These are phyloP conservation scores for Fusarium pseudonygamai DNA, from an alignment of 2,329 filamentous ascomycete genomes.

Conservation along the genomic window DNA sequence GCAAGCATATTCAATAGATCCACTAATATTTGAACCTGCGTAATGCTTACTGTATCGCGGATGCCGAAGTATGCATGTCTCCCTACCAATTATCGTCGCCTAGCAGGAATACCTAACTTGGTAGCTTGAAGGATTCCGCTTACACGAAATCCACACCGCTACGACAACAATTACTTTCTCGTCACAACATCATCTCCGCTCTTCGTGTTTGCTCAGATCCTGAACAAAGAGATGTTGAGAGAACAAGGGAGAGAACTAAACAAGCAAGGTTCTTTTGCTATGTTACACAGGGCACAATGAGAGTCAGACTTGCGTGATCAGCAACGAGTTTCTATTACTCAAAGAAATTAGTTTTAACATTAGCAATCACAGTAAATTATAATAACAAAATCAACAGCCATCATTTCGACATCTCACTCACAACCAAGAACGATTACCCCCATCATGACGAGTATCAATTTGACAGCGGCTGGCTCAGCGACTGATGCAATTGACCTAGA, in stretches of 20 bases:
- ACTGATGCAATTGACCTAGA: neutral
- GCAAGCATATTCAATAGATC: neutral
- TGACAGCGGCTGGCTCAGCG: neutral
- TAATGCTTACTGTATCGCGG: neutral
- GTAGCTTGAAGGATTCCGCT: neutral
- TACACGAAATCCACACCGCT: neutral
- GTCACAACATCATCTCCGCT: neutral
- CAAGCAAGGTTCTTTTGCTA: neutral
- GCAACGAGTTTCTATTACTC: neutral
- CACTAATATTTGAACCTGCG: neutral
- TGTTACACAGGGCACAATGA: neutral
- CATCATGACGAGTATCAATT: neutral
- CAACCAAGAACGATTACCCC: neutral
- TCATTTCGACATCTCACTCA: neutral
- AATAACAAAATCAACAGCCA: neutral
- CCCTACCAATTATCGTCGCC: neutral
- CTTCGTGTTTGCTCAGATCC: neutral
- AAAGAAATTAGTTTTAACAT: neutral
- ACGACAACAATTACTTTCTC: neutral
- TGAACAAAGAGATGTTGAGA: neutral
- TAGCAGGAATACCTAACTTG: neutral
- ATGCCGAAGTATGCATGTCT: neutral
- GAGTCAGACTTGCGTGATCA: neutral
- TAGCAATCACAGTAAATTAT: neutral
- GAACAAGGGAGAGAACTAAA: neutral